Evolutionary conservation across 2,329 filamentous ascomycete species (phyloP), one percentile per base, ranked within the genome.

Genomic region (Nemania sp.): DNA sequence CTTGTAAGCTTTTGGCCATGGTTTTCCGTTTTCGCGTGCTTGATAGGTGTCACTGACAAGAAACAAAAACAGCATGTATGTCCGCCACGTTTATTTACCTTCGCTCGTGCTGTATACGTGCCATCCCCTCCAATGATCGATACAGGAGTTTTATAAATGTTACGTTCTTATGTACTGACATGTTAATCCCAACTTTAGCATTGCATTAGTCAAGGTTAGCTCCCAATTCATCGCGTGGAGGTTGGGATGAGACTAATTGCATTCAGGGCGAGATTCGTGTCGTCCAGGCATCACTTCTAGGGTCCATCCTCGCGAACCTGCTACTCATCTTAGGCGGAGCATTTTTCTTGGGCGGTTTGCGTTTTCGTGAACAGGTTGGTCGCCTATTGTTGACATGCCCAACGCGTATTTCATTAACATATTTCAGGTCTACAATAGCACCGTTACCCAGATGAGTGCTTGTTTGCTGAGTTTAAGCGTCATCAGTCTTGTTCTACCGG

Each of bases 371-470:
- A 79, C 93, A 97, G 80, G 87, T 87, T 70, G 63, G 78, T 68
- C 42, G 5, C 21, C n/a, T 17, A 11, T 17, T 17, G 12, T 5
- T 21, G 6, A 5, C 20, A 34, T 13, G 20, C 50, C 32, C 48
- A 12, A 18, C 4, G 3, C 40, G 35, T 37, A 46, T 42, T 11
- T 7, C 1, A 39, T 54, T 65, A 59, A 70, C 45, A 25, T 34
- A 13, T 57, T 21, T 20, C 55, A 90, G 85, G 88, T 97, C 64
- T 97, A 97, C 78, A 97, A 97, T 78, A 95, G 88, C 77, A 97
- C 91, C 20, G 91, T 97, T 60, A 97, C 92, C 0, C 92, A 97
- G 74, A 97, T 97, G 91, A 97, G 92, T 73, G 93, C 93, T 53
- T 96, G 92, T 78, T 81, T 97, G 68, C 84, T 97, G 68, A 96